A percentile compares a stretch with the other conserved stretches of the same genome.
phyloP scores from a whole-genome alignment of 768 basidiomycete genomes.

The Agrocybe praecox region DNA sequence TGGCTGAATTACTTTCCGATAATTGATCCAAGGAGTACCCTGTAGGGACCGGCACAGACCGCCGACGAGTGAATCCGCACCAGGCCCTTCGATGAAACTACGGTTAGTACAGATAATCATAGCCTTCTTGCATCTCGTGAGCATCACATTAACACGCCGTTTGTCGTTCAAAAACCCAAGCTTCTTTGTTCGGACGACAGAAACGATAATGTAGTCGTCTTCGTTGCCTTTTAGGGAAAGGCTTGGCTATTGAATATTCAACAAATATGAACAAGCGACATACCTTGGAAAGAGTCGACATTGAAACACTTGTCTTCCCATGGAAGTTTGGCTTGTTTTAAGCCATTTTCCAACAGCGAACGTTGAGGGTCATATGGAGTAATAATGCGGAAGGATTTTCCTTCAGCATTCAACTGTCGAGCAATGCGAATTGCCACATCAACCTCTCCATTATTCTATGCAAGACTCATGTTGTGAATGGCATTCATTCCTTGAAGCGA shows the following conservation, averaged over 20 bases:
- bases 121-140: slow-evolving; percentile 65
- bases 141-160: slow-evolving; percentile 75
- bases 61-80: slow-evolving; percentile 33
- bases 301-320: slow-evolving; percentile 72
- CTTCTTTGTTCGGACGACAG: slow-evolving; percentile 61
- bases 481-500: background rate
- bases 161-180: slow-evolving; percentile 63
- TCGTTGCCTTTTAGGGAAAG: slow-evolving; percentile 61
- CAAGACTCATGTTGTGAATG: background rate
- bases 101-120: slow-evolving; percentile 66
- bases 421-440: slow-evolving; percentile 49
- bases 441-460: slow-evolving; percentile 58
- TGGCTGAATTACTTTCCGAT: too few species aligned
- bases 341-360: slow-evolving; percentile 45
- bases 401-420: slow-evolving; percentile 36
- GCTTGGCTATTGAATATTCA: background rate
- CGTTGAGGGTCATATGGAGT: slow-evolving; percentile 80
- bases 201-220: slow-evolving; percentile 72
- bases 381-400: slow-evolving; percentile 56
- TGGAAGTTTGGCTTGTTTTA: slow-evolving; percentile 46
- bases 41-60: slow-evolving; percentile 26
- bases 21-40: background rate
- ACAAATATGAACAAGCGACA: slow-evolving; percentile 1
- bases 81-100: slow-evolving; percentile 46
- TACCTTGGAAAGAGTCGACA: slow-evolving; percentile 80